These are phyloP conservation scores for Elaeis oleifera DNA, from an alignment of 202 grass and related monocot species.

Conservation along the genomic window DNA sequence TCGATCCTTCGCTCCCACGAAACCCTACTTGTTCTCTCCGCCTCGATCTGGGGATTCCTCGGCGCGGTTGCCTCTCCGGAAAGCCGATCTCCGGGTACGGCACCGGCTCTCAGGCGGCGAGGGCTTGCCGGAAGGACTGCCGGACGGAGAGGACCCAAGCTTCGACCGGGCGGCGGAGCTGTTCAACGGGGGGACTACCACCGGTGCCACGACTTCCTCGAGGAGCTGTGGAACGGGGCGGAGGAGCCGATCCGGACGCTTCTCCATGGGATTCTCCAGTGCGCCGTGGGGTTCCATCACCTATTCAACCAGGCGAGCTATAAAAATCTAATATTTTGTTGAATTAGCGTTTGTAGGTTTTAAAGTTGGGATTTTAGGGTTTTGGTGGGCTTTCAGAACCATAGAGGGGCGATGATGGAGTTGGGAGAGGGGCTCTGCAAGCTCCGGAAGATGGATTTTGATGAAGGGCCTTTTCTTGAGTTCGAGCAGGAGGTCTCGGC, in stretches of 20 bases:
- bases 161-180: conserved; percentile 55
- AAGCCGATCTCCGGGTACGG: conserved; percentile 26
- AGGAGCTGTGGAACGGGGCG: conserved; percentile 80
- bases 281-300: conserved; percentile 78
- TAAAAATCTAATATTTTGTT: neutral
- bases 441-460: conserved; percentile 55
- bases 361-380: neutral
- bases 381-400: conserved; percentile 37
- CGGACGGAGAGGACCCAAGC: conserved; percentile 5
- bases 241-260: conserved; percentile 67
- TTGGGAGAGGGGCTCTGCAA: conserved; percentile 88
- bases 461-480: conserved; percentile 31
- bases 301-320: conserved; percentile 57
- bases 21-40: neutral
- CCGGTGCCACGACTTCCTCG: conserved; percentile 76
- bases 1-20: neutral
- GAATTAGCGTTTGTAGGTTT: neutral
- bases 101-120: conserved; percentile 40
- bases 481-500: conserved; percentile 61
- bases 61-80: neutral
- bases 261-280: conserved; percentile 70
- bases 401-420: conserved; percentile 84
- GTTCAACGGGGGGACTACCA: conserved; percentile 73
- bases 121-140: neutral
- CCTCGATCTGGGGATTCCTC: neutral